phyloP scores from a whole-genome alignment of 192 early-diverging fungal species.

The Jimgerdemannia lactiflua region DNA sequence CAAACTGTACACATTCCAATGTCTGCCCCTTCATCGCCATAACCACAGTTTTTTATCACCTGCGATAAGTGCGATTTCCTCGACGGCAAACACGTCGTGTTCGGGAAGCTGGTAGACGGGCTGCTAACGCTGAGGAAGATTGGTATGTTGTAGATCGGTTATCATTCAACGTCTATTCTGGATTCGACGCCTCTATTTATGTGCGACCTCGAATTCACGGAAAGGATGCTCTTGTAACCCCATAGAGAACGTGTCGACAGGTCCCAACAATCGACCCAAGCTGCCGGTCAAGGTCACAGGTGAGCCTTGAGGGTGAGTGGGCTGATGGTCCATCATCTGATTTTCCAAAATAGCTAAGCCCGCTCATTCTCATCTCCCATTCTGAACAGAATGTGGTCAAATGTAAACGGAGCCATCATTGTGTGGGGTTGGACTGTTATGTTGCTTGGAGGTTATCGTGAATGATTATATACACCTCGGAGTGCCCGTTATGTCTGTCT shows the following conservation, averaged over 20 bases:
- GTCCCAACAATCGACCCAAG: conserved; percentile 83
- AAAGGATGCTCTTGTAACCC: not conserved
- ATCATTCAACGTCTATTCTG: no score
- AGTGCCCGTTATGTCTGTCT: no score
- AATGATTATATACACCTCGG: no score
- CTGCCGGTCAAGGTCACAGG: conserved; percentile 77
- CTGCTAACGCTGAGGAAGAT: conserved; percentile 89
- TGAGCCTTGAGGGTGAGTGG: not conserved
- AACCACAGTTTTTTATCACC: conserved; percentile 94
- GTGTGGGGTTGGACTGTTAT: no score
- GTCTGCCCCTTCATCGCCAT: no score
- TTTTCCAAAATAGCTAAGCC: conserved; percentile 3
- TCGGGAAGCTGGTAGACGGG: conserved; percentile 84
- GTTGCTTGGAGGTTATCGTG: no score
- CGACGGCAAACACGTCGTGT: conserved; percentile 89
- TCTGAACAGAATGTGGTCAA: conserved; percentile 38
- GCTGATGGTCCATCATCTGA: not conserved
- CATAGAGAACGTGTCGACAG: conserved; percentile 85
- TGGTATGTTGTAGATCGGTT: conserved; percentile 13
- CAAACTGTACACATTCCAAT: no score
- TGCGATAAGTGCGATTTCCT: conserved; percentile 83
- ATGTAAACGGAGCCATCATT: no score
- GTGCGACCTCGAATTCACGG: not conserved
- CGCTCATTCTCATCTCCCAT: not conserved
- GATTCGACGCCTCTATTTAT: no score